Conservation (phyloP, 129 eudicot genomes). For the Pulicaria dysenterica region DNA sequence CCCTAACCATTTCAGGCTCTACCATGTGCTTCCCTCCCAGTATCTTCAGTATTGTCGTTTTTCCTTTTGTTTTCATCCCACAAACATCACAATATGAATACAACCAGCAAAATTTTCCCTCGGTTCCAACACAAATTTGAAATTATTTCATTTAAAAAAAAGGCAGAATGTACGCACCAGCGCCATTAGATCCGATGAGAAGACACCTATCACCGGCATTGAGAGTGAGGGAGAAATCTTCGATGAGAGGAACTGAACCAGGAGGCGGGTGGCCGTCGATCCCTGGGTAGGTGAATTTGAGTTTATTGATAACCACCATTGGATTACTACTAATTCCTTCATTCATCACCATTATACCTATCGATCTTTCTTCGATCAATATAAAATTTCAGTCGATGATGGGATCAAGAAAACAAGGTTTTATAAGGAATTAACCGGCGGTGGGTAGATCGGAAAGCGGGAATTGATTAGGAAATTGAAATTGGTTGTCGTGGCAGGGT, state of each 20-base stretch:
- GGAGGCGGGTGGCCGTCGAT: constrained; percentile 99
- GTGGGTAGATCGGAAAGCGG: constrained; percentile 23
- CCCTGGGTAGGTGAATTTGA: constrained; percentile 93
- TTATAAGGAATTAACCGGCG: constrained; percentile 27
- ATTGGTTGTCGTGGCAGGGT: constrained; percentile 35
- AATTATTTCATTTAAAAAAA: neutral
- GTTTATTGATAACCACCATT: constrained; percentile 70
- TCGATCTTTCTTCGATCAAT: neutral
- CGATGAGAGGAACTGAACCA: constrained; percentile 80
- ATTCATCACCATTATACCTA: constrained; percentile 24
- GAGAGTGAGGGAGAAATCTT: constrained; percentile 76
- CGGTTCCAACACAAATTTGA: neutral
- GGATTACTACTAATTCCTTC: constrained; percentile 26
- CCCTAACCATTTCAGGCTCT: constrained; percentile 89
- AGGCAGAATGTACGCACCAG: constrained; percentile 46
- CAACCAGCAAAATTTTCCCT: neutral
- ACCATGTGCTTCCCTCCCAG: constrained; percentile 99
- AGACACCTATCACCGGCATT: constrained; percentile 80
- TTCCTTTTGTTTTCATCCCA: constrained; percentile 39
- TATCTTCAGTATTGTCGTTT: constrained; percentile 91
- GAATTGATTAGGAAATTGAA: constrained; percentile 6
- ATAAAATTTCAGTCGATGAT: neutral
- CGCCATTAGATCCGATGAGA: constrained; percentile 97
- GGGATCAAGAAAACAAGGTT: constrained; percentile 15
- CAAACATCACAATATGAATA: constrained; percentile 6